A percentile compares a stretch with the other conserved stretches of the same genome.
phyloP scores from a whole-genome alignment of 176 grass and related monocot genomes.

The Melocanna baccifera region DNA sequence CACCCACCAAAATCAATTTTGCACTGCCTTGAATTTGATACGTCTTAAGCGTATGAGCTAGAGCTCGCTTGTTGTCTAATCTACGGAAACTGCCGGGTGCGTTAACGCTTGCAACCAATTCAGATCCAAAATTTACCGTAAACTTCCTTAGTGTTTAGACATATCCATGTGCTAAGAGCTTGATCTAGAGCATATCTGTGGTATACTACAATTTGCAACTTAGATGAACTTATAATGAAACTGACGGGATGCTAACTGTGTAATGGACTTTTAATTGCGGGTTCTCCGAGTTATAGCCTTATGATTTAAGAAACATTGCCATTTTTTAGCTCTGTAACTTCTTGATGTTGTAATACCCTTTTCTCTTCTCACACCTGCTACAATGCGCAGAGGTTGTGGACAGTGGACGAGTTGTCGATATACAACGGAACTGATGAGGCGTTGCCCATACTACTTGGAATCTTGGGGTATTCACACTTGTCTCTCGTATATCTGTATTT shows the following conservation, averaged over 20 bases:
- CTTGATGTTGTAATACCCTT: not conserved
- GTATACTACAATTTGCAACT: not conserved
- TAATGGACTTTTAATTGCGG: not conserved
- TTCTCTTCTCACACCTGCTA: constrained; percentile 14
- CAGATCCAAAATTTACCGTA: not conserved
- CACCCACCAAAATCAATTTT: not conserved
- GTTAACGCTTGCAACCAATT: not conserved
- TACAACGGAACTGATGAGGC: constrained; percentile 72
- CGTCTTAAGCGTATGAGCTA: not conserved
- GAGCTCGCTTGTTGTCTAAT: constrained; percentile 1
- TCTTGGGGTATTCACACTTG: constrained; percentile 61
- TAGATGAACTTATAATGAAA: not conserved
- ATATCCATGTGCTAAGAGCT: not conserved
- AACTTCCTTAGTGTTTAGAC: not conserved
- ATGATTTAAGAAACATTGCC: not conserved
- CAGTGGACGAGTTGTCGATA: constrained; percentile 54
- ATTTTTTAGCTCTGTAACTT: not conserved
- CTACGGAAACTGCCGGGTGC: not conserved
- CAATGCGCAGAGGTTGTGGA: constrained; percentile 68
- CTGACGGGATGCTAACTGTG: not conserved
- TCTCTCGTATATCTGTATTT: not conserved
- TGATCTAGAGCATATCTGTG: constrained; percentile 3
- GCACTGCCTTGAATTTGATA: not conserved
- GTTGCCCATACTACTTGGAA: constrained; percentile 73
- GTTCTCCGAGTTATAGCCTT: not conserved